Evolutionary conservation across 768 basidiomycete genomes (phyloP).

Genomic region (Lactarius indigo): DNA sequence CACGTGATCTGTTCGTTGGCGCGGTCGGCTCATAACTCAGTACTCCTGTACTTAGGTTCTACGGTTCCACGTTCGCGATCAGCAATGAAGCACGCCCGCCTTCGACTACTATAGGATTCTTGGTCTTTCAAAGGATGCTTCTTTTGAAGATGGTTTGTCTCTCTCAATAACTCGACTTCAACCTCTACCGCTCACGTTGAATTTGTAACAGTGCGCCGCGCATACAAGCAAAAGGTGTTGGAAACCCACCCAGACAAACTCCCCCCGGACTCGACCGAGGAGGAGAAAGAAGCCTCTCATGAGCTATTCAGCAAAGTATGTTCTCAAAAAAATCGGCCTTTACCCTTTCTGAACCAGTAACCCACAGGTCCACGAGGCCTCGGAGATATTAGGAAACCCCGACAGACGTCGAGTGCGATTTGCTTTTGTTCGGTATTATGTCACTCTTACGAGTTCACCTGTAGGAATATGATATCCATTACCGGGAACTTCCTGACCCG

Average conservation of each 20-base stretch:
- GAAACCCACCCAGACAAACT: conserved; percentile 76
- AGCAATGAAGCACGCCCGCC: conserved; percentile 12
- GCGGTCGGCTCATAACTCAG: neutral
- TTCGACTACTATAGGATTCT: conserved; percentile 18
- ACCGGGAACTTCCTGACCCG: conserved; percentile 15
- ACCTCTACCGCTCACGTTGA: neutral
- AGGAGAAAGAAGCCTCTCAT: conserved; percentile 51
- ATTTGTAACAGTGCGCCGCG: conserved; percentile 50
- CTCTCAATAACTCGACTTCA: neutral
- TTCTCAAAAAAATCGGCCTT: neutral
- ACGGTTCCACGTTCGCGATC: neutral
- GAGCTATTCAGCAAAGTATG: conserved; percentile 59
- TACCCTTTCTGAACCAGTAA: conserved; percentile 26
- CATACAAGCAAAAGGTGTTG: conserved; percentile 62
- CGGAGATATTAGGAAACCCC: conserved; percentile 53
- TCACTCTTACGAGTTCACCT: neutral
- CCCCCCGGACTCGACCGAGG: conserved; percentile 47
- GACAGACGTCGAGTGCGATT: conserved; percentile 50
- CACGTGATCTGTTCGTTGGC: conserved; percentile 5
- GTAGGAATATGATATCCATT: conserved; percentile 26
- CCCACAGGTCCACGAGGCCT: conserved; percentile 58
- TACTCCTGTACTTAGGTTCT: neutral
- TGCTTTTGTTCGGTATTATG: neutral
- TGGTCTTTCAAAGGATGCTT: conserved; percentile 11
- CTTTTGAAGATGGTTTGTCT: conserved; percentile 18